A percentile compares a stretch with the other conserved stretches of the same genome.
Evolutionary conservation across 2,329 filamentous ascomycete species (phyloP).

Genomic region (Fusarium hostae): DNA sequence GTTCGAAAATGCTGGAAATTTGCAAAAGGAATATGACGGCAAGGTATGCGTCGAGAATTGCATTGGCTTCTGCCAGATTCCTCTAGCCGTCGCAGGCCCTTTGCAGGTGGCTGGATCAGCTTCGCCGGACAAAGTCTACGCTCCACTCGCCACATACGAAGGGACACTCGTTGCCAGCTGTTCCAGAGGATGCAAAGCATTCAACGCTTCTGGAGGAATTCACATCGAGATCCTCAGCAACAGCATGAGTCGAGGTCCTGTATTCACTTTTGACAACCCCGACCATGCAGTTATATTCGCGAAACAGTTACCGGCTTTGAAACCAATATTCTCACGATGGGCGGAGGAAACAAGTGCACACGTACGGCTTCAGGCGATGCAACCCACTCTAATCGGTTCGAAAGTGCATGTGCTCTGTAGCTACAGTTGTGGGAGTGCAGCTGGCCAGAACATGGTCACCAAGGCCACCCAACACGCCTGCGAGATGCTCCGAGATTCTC

Average conservation of each 20-base stretch:
- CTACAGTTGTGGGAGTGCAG: constrained; percentile 7
- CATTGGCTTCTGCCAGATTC: neutral
- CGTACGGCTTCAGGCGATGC: neutral
- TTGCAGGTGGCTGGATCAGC: neutral
- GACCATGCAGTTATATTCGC: neutral
- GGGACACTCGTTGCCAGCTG: constrained; percentile 13
- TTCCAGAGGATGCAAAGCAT: constrained; percentile 11
- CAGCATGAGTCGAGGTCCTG: constrained; percentile 8
- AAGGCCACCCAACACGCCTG: constrained; percentile 15
- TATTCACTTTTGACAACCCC: constrained; percentile 3
- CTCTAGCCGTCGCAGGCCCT: neutral
- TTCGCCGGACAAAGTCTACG: neutral
- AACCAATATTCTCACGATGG: neutral
- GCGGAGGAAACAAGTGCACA: neutral
- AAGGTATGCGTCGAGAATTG: neutral
- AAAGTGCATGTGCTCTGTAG: constrained; percentile 8
- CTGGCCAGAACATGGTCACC: constrained; percentile 19
- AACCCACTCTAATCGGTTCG: neutral
- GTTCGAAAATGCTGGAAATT: neutral
- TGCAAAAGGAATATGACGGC: neutral
- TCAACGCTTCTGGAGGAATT: constrained; percentile 3
- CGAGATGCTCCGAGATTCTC: neutral
- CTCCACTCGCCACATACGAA: constrained; percentile 6
- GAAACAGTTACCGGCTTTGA: neutral
- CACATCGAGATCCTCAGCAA: neutral